Evolutionary conservation across 108 stramenopile species (phyloP).

Genomic region (Aurantiochytrium sp.): DNA sequence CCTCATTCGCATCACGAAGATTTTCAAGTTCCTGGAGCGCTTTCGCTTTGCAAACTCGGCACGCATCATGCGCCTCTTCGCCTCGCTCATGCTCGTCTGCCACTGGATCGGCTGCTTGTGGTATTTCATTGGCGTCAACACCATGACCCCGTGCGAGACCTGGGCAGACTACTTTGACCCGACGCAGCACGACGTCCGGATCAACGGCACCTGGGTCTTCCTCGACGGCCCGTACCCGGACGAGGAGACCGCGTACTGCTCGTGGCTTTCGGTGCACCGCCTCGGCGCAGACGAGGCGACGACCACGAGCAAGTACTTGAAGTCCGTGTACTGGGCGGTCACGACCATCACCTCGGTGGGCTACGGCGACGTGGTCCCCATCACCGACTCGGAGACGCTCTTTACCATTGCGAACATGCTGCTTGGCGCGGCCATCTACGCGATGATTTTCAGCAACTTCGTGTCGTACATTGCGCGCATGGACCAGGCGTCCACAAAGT

Average conservation of each 20-base stretch:
- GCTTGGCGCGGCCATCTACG: conserved; percentile 33
- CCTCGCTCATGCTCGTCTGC: conserved; percentile 24
- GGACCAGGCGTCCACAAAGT: conserved; percentile 21
- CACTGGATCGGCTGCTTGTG: conserved; percentile 19
- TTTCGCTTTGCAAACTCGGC: conserved; percentile 26
- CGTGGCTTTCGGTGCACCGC: conserved; percentile 19
- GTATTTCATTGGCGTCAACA: conserved; percentile 11
- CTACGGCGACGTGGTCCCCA: conserved; percentile 55
- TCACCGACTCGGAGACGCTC: conserved; percentile 33
- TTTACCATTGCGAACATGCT: conserved; percentile 39
- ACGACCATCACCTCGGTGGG: conserved; percentile 60
- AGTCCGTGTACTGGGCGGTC: conserved; percentile 46
- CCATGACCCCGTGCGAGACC: not conserved
- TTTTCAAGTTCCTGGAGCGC: not conserved
- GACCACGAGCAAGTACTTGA: not conserved
- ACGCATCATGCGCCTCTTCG: conserved; percentile 15
- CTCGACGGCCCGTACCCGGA: not conserved
- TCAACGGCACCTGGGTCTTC: conserved; percentile 5
- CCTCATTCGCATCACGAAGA: not conserved
- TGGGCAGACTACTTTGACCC: not conserved
- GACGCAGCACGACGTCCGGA: not conserved
- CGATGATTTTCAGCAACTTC: conserved; percentile 27
- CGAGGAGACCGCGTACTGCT: not conserved
- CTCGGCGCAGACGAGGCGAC: not conserved
- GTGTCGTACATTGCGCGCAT: conserved; percentile 25